phyloP scores from a whole-genome alignment of 2,329 filamentous ascomycete species.

The Fusarium metavorans region DNA sequence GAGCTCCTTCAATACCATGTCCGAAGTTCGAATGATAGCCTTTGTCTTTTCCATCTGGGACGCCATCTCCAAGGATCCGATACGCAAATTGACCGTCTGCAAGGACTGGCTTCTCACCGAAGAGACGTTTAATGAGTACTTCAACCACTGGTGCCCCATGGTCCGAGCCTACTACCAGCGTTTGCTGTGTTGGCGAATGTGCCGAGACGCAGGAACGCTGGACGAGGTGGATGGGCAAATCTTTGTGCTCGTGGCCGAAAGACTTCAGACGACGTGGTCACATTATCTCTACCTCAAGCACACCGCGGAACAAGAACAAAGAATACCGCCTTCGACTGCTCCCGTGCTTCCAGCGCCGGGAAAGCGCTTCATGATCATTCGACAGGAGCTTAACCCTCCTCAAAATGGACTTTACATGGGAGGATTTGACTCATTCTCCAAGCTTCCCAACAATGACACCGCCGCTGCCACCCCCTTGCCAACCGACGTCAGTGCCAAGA shows the following conservation, averaged over 20 bases:
- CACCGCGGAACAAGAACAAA: constrained; percentile 67
- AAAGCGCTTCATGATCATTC: constrained; percentile 88
- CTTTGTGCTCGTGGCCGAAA: constrained; percentile 73
- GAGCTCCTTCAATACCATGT: constrained; percentile 87
- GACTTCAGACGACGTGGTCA: constrained; percentile 80
- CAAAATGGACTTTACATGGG: constrained; percentile 62
- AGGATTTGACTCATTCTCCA: constrained; percentile 61
- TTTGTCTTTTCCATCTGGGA: constrained; percentile 87
- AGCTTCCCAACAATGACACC: constrained; percentile 41
- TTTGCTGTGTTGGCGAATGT: constrained; percentile 88
- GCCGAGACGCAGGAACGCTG: constrained; percentile 76
- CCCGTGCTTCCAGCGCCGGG: constrained; percentile 89
- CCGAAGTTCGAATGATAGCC: constrained; percentile 85
- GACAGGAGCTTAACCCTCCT: constrained; percentile 72
- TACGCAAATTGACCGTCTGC: constrained; percentile 78
- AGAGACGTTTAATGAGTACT: constrained; percentile 81
- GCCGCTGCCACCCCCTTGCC: constrained; percentile 43
- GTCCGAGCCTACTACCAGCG: constrained; percentile 94
- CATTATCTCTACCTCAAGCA: constrained; percentile 83
- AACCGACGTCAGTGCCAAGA: constrained; percentile 36
- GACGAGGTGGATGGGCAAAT: constrained; percentile 76
- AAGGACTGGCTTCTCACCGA: constrained; percentile 80
- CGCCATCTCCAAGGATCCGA: constrained; percentile 72
- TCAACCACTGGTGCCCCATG: constrained; percentile 97
- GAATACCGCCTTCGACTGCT: constrained; percentile 75